Conservation (phyloP, 306 rosid genomes). For the Corylus americana region DNA sequence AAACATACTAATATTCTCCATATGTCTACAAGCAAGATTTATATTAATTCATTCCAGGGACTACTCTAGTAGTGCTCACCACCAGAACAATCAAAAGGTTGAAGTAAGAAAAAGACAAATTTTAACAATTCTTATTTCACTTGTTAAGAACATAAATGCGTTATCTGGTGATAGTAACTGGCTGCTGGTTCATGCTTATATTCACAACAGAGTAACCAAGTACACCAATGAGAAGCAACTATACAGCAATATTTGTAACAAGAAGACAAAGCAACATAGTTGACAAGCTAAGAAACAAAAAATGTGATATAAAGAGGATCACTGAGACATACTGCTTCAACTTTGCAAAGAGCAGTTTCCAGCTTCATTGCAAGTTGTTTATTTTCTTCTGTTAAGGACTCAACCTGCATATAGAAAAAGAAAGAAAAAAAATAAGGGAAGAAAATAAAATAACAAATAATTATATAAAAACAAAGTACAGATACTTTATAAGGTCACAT, state of each 20-base stretch:
- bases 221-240: not conserved
- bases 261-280: not conserved
- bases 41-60: not conserved
- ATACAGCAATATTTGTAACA: not conserved
- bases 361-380: constrained; percentile 45
- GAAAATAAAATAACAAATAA: not conserved
- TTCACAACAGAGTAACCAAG: not conserved
- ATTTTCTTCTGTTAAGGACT: constrained; percentile 49
- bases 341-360: constrained; percentile 53
- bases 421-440: not conserved
- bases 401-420: constrained; percentile 43
- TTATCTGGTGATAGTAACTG: not conserved
- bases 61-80: not conserved
- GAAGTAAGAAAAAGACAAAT: not conserved
- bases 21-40: not conserved
- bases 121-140: not conserved
- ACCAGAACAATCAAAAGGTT: not conserved
- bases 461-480: not conserved
- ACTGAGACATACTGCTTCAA: constrained; percentile 60
- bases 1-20: not conserved
- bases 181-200: not conserved
- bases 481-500: constrained; percentile 1
- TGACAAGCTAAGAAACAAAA: constrained; percentile 2
- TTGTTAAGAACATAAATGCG: not conserved
- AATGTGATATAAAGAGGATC: constrained; percentile 4